Evolutionary conservation across 1,284 basidiomycete genomes (phyloP), one percentile per base, ranked within the genome.

Genomic region (Moesziomyces aphidis): DNA sequence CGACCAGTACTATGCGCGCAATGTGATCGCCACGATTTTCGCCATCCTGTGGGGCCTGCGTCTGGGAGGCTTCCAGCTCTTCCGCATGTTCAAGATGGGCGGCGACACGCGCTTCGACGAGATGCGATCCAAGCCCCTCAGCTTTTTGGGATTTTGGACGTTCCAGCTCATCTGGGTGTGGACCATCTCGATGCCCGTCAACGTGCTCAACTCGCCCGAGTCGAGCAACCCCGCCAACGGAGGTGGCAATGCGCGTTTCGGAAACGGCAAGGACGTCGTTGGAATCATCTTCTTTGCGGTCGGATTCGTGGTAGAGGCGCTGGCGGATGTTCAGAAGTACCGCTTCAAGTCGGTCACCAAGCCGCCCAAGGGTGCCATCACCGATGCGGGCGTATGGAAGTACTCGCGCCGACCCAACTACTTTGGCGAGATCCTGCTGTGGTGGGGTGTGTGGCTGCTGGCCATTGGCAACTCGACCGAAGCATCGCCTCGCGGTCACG

Each of bases 211-310:
- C 64, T 76, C 73, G 24, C 79, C 79, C 59, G 69, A 74, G 23
- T 73, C 74, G 21, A 64, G 67, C 36, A 50, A 60, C 55, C 69
- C 73, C 17, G 53, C 48, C 5, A 54, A 67, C 13, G 74, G 71
- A 5, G 76, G 79, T 23, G 65, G 60, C 6, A 62, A 66, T 26
- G 69, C 64, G 17, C 28, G 61, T 15, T 76, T 74, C n/a, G 79
- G 73, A 26, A 74, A 79, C 21, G 73, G 55, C 19, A 66, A 88
- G 49, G 92, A 93, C 79, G 89, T 92, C 46, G 88, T 89, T 10
- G 91, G 91, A 0, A 86, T 92, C 61, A 86, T 92, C 46, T 77
- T 93, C 7, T 92, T 90, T 87, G 86, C 82, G 3, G 34, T 91
- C 22, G 91, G 91, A 1, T 89, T 90, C 82, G 42, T 87, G 17